Conservation (phyloP, 2,329 filamentous ascomycete species). For the Cadophora malorum region DNA sequence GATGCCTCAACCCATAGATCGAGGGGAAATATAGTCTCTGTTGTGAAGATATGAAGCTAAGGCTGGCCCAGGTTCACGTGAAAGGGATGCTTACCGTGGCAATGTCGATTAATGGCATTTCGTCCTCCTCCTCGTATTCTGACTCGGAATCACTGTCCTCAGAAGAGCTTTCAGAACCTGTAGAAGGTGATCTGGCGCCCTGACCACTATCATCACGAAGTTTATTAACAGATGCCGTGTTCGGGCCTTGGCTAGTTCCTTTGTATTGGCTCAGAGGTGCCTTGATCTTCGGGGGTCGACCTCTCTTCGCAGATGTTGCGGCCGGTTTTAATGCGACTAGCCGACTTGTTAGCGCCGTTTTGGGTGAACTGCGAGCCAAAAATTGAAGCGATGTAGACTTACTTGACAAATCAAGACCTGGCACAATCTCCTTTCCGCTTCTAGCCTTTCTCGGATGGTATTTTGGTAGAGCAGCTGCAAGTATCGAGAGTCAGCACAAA, state of each 20-base stretch:
- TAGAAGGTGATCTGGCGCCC: constrained; percentile 36
- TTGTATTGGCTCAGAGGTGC: constrained; percentile 38
- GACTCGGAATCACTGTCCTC: constrained; percentile 45
- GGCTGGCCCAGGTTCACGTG: too few species aligned
- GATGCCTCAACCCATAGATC: background rate
- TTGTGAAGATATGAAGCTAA: too few species aligned
- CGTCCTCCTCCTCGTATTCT: constrained; percentile 45
- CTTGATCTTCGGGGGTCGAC: constrained; percentile 38
- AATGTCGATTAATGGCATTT: constrained; percentile 40
- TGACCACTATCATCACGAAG: constrained; percentile 34
- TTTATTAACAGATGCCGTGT: constrained; percentile 32
- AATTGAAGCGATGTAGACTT: constrained; percentile 28
- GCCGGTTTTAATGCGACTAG: constrained; percentile 32
- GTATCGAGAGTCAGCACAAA: background rate
- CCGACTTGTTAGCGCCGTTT: background rate
- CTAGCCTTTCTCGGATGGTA: constrained; percentile 43
- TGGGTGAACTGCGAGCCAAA: background rate
- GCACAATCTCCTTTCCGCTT: constrained; percentile 43
- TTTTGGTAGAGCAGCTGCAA: constrained; percentile 43
- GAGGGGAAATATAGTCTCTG: too few species aligned
- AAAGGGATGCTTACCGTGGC: constrained; percentile 40
- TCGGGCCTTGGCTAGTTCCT: constrained; percentile 39
- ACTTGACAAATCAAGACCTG: constrained; percentile 42
- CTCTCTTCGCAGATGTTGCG: constrained; percentile 36
- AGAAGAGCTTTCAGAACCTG: constrained; percentile 42